phyloP scores from a whole-genome alignment of 805 yeast genomes.

The Candida pseudoglaebosa region DNA sequence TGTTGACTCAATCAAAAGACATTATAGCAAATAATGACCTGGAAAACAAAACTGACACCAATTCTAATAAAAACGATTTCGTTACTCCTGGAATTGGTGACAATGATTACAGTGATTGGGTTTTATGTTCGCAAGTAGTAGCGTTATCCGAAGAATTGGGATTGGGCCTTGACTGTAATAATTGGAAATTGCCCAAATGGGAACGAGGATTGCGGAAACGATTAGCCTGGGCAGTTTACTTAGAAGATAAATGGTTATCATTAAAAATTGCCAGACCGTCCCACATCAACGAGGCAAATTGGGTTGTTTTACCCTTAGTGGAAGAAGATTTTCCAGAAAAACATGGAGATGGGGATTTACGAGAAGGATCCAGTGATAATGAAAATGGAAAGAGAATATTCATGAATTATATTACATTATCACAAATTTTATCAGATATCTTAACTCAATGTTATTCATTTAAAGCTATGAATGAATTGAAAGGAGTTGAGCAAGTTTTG shows the following conservation, averaged over 20 bases:
- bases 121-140: conserved; percentile 79
- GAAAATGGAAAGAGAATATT: conserved; percentile 68
- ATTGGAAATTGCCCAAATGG: conserved; percentile 94
- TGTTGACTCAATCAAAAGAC: conserved; percentile 10
- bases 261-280: conserved; percentile 81
- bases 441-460: conserved; percentile 69
- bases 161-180: conserved; percentile 81
- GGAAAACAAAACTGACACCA: conserved; percentile 11
- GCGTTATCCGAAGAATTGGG: conserved; percentile 89
- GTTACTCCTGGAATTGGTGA: conserved; percentile 15
- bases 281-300: conserved; percentile 67
- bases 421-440: conserved; percentile 68
- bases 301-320: conserved; percentile 69
- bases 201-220: conserved; percentile 85
- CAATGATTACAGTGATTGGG: conserved; percentile 69
- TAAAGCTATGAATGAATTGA: conserved; percentile 53
- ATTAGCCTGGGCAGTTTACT: conserved; percentile 92
- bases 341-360: conserved; percentile 48
- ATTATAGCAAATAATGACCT: conserved; percentile 8
- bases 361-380: conserved; percentile 63
- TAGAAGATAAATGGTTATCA: conserved; percentile 89
- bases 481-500: conserved; percentile 63
- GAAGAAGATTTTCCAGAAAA: conserved; percentile 79
- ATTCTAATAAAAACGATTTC: neutral
- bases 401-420: conserved; percentile 61